A percentile compares a stretch with the other conserved stretches of the same genome.
Conservation (phyloP, 768 basidiomycete species). For the Suillus discolor region DNA sequence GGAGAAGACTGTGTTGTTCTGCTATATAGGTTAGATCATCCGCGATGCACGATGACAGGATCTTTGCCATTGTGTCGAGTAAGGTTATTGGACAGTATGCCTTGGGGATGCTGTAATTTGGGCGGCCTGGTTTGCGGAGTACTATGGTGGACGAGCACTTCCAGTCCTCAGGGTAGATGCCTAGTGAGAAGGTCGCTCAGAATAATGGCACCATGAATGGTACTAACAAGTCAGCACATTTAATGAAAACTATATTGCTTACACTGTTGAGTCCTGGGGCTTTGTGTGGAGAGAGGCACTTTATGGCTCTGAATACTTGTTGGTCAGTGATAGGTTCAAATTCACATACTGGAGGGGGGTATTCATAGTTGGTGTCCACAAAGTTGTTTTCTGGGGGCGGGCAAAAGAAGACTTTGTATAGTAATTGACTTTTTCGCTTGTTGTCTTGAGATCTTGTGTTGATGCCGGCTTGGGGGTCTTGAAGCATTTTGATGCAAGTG, state of each 20-base stretch:
- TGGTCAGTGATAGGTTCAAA: not conserved
- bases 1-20: constrained; percentile 37
- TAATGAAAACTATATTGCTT: constrained; percentile 20
- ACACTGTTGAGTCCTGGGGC: constrained; percentile 28
- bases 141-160: constrained; percentile 30
- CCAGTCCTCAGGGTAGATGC: constrained; percentile 19
- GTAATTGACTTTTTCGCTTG: not conserved
- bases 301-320: not conserved
- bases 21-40: constrained; percentile 26
- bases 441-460: not conserved
- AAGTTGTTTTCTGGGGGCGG: not conserved
- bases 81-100: constrained; percentile 43
- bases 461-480: too few species aligned
- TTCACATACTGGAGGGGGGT: not conserved
- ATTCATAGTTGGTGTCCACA: not conserved
- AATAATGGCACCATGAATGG: constrained; percentile 16
- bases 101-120: constrained; percentile 35
- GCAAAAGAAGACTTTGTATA: not conserved
- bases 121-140: constrained; percentile 38
- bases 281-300: not conserved
- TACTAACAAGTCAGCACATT: constrained; percentile 12
- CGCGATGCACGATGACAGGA: constrained; percentile 26
- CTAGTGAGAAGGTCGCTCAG: constrained; percentile 14
- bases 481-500: not conserved
- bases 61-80: constrained; percentile 33